Percentiles rank a stretch among this genome's conserved stretches.
These are phyloP conservation scores for Gossypium davidsonii DNA, from an alignment of 441 rosid species.

Conservation along the genomic window DNA sequence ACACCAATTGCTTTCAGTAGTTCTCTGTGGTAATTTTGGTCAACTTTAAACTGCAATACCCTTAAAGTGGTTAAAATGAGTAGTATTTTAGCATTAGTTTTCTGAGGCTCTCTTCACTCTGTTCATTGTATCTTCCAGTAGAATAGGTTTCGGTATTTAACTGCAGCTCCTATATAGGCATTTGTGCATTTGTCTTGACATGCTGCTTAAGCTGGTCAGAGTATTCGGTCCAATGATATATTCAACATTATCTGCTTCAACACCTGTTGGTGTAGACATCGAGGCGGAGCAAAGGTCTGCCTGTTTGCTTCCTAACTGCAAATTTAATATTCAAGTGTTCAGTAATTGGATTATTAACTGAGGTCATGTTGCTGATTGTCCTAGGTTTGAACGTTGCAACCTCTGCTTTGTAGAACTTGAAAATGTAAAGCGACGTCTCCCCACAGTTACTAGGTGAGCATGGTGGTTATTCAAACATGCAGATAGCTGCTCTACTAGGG, in stretches of 20 bases:
- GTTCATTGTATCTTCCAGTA: background rate
- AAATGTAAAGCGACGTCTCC: slow-evolving; percentile 68
- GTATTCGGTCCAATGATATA: slow-evolving; percentile 71
- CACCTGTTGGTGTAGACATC: slow-evolving; percentile 86
- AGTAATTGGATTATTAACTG: background rate
- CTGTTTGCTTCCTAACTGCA: slow-evolving; percentile 11
- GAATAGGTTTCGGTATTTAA: background rate
- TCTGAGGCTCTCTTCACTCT: background rate
- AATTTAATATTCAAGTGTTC: background rate
- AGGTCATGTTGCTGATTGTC: slow-evolving; percentile 14
- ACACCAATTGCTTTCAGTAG: background rate
- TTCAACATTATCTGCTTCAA: slow-evolving; percentile 70
- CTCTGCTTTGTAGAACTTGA: slow-evolving; percentile 83
- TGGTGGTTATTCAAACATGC: background rate
- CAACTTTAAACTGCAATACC: background rate
- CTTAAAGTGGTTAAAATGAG: background rate
- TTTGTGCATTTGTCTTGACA: slow-evolving; percentile 63
- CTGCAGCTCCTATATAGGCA: slow-evolving; percentile 43
- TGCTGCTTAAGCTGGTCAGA: slow-evolving; percentile 84
- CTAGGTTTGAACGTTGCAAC: slow-evolving; percentile 86
- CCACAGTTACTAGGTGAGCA: slow-evolving; percentile 53
- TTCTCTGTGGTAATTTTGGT: background rate
- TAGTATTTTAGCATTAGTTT: background rate
- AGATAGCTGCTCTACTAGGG: background rate
- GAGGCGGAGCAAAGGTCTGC: slow-evolving; percentile 94